Conservation (phyloP, 495 filamentous ascomycete genomes). For the Penicillium manginii region DNA sequence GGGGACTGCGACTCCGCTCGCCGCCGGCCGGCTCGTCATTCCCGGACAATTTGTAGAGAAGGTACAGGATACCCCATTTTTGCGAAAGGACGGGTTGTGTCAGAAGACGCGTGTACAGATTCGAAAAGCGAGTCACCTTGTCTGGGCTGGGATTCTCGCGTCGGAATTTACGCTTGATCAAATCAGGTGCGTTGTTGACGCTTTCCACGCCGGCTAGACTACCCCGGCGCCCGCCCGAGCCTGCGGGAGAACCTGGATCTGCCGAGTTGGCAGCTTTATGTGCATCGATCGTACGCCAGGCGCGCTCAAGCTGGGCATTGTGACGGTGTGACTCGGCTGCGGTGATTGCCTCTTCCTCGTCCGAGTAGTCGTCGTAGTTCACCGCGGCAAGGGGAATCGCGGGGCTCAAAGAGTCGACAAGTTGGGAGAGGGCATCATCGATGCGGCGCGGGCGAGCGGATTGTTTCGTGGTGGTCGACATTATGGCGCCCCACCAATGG, state of each 20-base stretch:
- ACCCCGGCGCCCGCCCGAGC: conserved; percentile 33
- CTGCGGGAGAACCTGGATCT: conserved; percentile 36
- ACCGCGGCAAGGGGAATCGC: conserved; percentile 38
- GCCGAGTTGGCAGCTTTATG: conserved; percentile 26
- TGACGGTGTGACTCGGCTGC: conserved; percentile 51
- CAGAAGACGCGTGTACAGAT: conserved; percentile 83
- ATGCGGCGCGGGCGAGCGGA: conserved; percentile 50
- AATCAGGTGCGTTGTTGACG: conserved; percentile 86
- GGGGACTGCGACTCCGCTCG: conserved; percentile 42
- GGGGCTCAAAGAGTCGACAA: conserved; percentile 55
- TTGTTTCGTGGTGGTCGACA: conserved; percentile 37
- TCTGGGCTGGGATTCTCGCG: conserved; percentile 74
- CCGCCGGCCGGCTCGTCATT: conserved; percentile 46
- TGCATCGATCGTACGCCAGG: conserved; percentile 47
- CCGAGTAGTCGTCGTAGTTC: conserved; percentile 39
- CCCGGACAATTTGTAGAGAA: conserved; percentile 80
- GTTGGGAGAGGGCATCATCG: conserved; percentile 58
- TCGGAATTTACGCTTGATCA: conserved; percentile 86
- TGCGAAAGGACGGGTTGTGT: conserved; percentile 88
- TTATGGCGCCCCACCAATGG: conserved; percentile 26
- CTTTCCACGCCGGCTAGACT: conserved; percentile 49
- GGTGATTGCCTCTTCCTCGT: conserved; percentile 49
- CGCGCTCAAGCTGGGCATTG: conserved; percentile 43
- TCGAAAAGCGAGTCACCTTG: conserved; percentile 84
- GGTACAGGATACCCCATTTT: conserved; percentile 95